phyloP scores from a whole-genome alignment of 768 basidiomycete species.

The Leccinum variicolor region DNA sequence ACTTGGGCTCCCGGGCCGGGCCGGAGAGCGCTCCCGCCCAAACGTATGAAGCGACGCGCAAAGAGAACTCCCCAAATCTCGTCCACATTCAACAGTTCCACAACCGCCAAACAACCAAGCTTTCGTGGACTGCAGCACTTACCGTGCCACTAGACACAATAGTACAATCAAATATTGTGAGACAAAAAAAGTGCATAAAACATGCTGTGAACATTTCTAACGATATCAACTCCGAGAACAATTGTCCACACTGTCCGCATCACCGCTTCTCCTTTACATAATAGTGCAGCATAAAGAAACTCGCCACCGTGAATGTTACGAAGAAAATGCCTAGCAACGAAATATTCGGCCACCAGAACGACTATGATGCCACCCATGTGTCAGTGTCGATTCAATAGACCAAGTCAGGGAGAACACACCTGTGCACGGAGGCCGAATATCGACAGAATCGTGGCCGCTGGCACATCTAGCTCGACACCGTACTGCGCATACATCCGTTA shows the following conservation, averaged over 20 bases:
- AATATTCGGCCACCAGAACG: conserved; percentile 99
- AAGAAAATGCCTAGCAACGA: conserved; percentile 85
- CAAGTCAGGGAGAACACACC: conserved; percentile 36
- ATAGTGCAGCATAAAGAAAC: conserved; percentile 79
- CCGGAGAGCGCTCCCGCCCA: too few species aligned
- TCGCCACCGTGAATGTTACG: conserved; percentile 67
- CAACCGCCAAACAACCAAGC: conserved; percentile 21
- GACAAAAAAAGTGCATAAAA: neutral
- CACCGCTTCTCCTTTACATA: conserved; percentile 76
- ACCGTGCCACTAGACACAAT: neutral
- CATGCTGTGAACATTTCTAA: neutral
- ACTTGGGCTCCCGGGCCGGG: too few species aligned
- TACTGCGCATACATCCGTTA: conserved; percentile 53
- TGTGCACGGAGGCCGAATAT: conserved; percentile 91
- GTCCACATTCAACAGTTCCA: conserved; percentile 10
- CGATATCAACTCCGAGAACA: neutral
- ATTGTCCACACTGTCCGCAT: conserved; percentile 5
- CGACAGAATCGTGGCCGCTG: conserved; percentile 92
- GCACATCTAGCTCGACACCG: conserved; percentile 94
- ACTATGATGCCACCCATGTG: conserved; percentile 35
- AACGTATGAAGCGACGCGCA: too few species aligned
- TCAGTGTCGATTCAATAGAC: conserved; percentile 6
- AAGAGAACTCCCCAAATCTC: too few species aligned
- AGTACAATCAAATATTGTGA: neutral
- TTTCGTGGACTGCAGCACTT: neutral